A percentile compares a stretch with the other conserved stretches of the same genome.
These are phyloP conservation scores for Dimocarpus longan DNA, from an alignment of 345 rosid species.

Conservation along the genomic window DNA sequence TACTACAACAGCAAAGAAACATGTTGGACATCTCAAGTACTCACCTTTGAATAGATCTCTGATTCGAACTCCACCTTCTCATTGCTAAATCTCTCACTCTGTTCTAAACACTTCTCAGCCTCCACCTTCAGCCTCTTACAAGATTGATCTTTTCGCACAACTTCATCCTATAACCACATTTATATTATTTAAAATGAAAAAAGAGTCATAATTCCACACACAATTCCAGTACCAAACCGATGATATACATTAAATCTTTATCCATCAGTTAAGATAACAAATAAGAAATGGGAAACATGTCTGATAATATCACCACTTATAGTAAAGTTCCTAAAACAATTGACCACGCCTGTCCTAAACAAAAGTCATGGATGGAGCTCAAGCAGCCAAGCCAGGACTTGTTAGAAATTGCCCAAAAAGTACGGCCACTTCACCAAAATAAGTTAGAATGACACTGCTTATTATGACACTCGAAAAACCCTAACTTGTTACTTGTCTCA, in stretches of 20 bases:
- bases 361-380: background rate
- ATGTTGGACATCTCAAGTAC: slow-evolving; percentile 11
- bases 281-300: background rate
- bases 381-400: background rate
- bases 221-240: background rate
- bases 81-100: slow-evolving; percentile 57
- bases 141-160: slow-evolving; percentile 62
- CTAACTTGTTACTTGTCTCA: background rate
- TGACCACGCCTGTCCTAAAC: background rate
- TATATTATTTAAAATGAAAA: background rate
- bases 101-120: slow-evolving; percentile 80
- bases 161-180: slow-evolving; percentile 52
- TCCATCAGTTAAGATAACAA: background rate
- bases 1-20: slow-evolving; percentile 1
- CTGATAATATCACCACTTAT: background rate
- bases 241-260: background rate
- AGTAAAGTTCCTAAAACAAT: background rate
- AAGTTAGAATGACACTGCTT: background rate
- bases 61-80: slow-evolving; percentile 75
- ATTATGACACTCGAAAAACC: background rate
- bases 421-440: background rate
- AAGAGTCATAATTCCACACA: background rate
- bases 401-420: background rate
- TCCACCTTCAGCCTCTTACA: slow-evolving; percentile 65
- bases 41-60: slow-evolving; percentile 75